Evolutionary conservation across 495 filamentous ascomycete genomes (phyloP), one percentile per base, ranked within the genome.

Genomic region (Trypethelium eluteriae): DNA sequence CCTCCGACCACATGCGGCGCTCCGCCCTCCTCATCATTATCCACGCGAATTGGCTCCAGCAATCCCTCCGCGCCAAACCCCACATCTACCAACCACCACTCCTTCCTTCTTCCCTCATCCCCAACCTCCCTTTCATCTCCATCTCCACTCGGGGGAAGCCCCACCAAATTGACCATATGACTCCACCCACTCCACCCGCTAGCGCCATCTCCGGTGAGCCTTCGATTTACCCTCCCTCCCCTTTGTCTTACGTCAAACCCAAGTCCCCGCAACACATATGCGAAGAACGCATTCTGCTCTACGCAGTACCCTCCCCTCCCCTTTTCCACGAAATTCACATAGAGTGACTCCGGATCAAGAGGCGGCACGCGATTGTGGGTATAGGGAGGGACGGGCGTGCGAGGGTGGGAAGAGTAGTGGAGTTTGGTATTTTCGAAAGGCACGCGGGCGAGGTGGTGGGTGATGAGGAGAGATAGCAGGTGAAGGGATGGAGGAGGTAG

Each of bases 231-330:
- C 75, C 75, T 7, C 76, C 77, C 39, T 71, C 68, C 5, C 38
- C 44, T 50, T 74, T 68, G 7, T 65, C 47, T 1, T 68, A 87
- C 76, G 0, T 74, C 69, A 66, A 81, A 93, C 0, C 88, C 89
- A 2, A 92, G 72, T 16, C 79, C 83, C 32, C 83, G 76, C 16
- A 95, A 76, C 16, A 91, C 76, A 25, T 80, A 80, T 47, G 82
- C 81, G 56, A 92, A 90, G 62, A 92, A 83, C 39, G 79, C 78
- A 72, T 87, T 92, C 62, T 83, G 80, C 70, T 93, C 90, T 81
- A 93, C 87, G 76, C 89, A 93, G 70, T 92, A 91, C 0, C 90
- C 89, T 2, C 91, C 91, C n/a, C 85, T 75, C 32, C 84, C 81
- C 39, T 78, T 77, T 38, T 74, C 73, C 34, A 92, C 81, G 36